These are phyloP conservation scores for Cotoneaster glaucophyllus DNA, from an alignment of 306 rosid genomes.

Conservation along the genomic window DNA sequence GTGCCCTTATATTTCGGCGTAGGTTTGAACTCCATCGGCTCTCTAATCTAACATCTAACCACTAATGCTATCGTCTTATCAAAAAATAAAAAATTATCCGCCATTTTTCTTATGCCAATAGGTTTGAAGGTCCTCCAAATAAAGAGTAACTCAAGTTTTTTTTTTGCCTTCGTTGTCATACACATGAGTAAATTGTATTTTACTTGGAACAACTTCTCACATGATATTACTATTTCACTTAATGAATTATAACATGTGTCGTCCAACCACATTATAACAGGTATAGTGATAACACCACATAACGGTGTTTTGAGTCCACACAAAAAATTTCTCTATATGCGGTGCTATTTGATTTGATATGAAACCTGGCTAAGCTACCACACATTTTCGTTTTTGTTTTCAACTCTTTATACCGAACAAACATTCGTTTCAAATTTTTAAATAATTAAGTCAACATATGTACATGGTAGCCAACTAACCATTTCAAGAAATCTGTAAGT, in stretches of 20 bases:
- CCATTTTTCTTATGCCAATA: not conserved
- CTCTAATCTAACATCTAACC: too few species aligned
- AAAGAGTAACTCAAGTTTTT: too few species aligned
- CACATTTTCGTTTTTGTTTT: not conserved
- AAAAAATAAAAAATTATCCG: not conserved
- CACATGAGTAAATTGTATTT: too few species aligned
- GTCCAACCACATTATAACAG: too few species aligned
- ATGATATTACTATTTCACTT: too few species aligned
- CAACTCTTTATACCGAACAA: constrained; percentile 20
- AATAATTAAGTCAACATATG: not conserved
- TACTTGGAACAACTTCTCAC: too few species aligned
- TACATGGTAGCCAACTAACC: not conserved
- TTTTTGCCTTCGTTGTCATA: too few species aligned
- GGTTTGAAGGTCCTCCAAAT: not conserved
- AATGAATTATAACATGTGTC: too few species aligned
- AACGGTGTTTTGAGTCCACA: not conserved
- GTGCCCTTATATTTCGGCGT: too few species aligned
- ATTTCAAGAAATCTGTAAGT: not conserved
- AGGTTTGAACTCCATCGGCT: too few species aligned
- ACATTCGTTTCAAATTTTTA: constrained; percentile 29
- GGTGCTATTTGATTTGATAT: not conserved
- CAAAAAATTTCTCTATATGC: not conserved
- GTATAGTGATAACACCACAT: too few species aligned
- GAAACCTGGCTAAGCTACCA: not conserved
- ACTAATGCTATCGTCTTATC: too few species aligned